These are phyloP conservation scores for Epichloe coenophiala DNA, from an alignment of 2,329 filamentous ascomycete genomes.

Conservation along the genomic window DNA sequence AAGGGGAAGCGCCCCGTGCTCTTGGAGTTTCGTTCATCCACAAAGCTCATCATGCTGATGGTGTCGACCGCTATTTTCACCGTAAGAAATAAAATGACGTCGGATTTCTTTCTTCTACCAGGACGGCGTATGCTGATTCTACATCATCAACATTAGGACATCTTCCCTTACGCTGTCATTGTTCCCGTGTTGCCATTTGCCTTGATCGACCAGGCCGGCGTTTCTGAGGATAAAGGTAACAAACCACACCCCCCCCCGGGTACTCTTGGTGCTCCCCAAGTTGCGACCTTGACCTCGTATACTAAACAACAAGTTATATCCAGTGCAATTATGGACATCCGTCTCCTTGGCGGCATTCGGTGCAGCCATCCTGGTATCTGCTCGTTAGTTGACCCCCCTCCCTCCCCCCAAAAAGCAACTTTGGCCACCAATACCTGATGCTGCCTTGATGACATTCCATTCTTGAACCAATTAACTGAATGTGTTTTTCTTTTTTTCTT, in stretches of 20 bases:
- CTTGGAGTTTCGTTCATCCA: constrained; percentile 19
- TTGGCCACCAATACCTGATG: not conserved
- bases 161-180: constrained; percentile 22
- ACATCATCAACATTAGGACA: constrained; percentile 12
- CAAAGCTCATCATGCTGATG: constrained; percentile 18
- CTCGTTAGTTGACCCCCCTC: constrained; percentile 14
- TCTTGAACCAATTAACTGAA: constrained; percentile 3
- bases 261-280: not conserved
- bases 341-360: constrained; percentile 22
- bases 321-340: constrained; percentile 23
- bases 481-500: too few species aligned
- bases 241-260: too few species aligned
- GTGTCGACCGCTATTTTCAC: constrained; percentile 22
- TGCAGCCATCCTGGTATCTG: constrained; percentile 16
- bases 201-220: constrained; percentile 14
- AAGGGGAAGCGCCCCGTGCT: constrained; percentile 14
- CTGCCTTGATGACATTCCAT: not conserved
- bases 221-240: constrained; percentile 11
- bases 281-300: not conserved
- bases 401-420: too few species aligned
- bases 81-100: constrained; percentile 7
- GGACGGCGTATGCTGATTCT: not conserved
- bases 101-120: not conserved
- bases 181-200: constrained; percentile 21
- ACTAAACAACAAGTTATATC: not conserved